Percentiles rank a stretch among this genome's conserved stretches.
Conservation (phyloP, 371 early-diverging fungal genomes). For the Enterospora canceri region DNA sequence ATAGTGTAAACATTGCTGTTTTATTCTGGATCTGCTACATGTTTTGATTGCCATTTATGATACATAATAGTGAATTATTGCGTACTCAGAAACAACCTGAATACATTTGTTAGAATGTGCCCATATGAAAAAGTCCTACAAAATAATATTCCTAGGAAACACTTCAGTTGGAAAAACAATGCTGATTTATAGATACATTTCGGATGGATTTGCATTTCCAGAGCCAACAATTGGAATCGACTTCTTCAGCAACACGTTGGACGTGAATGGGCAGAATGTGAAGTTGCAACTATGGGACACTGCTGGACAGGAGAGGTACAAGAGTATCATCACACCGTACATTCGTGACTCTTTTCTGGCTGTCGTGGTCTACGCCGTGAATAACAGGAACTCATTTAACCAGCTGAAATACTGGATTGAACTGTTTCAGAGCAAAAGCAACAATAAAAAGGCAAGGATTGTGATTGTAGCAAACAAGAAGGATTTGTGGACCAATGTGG, state of each 20-base stretch:
- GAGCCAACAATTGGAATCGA: slow-evolving; percentile 98
- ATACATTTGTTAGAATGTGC: background rate
- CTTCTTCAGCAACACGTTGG: slow-evolving; percentile 65
- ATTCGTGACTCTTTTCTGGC: slow-evolving; percentile 94
- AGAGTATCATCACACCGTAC: slow-evolving; percentile 80
- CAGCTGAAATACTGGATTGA: slow-evolving; percentile 93
- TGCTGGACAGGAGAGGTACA: slow-evolving; percentile 58
- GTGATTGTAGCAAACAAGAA: slow-evolving; percentile 97
- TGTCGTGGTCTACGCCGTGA: slow-evolving; percentile 66
- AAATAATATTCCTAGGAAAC: slow-evolving; percentile 57
- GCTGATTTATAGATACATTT: slow-evolving; percentile 67
- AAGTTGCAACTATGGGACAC: slow-evolving; percentile 58
- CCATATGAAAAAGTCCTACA: slow-evolving; percentile 56
- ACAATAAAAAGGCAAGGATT: slow-evolving; percentile 64
- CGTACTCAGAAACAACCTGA: background rate
- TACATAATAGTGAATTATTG: background rate
- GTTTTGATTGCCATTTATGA: background rate
- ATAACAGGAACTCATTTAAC: slow-evolving; percentile 32
- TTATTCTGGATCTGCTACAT: background rate
- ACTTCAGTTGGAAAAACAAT: slow-evolving; percentile 88
- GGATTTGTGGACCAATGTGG: slow-evolving; percentile 79
- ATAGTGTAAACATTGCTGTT: background rate
- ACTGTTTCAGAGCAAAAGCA: slow-evolving; percentile 84
- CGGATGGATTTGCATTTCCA: slow-evolving; percentile 33
- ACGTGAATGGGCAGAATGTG: slow-evolving; percentile 43